A percentile compares a stretch with the other conserved stretches of the same genome.
Conservation (phyloP, 1,284 basidiomycete genomes). For the Papiliotrema terrestris region DNA sequence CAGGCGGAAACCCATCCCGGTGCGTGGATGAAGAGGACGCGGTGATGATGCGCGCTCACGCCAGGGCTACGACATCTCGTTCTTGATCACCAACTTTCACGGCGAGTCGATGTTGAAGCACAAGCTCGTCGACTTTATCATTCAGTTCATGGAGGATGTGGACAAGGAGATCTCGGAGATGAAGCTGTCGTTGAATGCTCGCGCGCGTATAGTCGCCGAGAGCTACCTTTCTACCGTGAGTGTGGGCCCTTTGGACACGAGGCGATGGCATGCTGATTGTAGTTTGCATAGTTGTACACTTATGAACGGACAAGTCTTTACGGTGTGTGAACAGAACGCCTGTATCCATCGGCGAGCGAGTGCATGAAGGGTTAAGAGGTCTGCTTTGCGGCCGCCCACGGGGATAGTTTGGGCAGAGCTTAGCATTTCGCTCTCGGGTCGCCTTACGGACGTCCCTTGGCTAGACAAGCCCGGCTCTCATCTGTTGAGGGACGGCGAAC, state of each 20-base stretch:
- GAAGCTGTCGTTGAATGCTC: conserved; percentile 76
- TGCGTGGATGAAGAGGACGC: conserved; percentile 47
- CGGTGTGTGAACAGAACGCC: too few relatives aligned
- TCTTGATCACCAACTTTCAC: conserved; percentile 96
- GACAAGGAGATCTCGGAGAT: conserved; percentile 60
- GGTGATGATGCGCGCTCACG: neutral
- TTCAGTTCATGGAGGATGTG: conserved; percentile 99
- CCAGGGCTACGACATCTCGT: conserved; percentile 96
- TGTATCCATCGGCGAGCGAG: too few relatives aligned
- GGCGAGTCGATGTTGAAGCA: conserved; percentile 98
- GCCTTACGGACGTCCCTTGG: too few relatives aligned
- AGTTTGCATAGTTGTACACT: neutral
- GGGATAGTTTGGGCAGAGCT: too few relatives aligned
- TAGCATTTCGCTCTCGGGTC: too few relatives aligned
- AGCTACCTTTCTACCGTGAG: conserved; percentile 49
- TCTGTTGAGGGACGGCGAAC: too few relatives aligned
- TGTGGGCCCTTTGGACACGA: neutral
- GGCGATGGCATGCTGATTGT: neutral
- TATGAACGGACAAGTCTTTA: neutral
- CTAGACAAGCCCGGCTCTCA: too few relatives aligned
- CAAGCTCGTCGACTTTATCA: conserved; percentile 99
- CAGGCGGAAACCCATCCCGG: conserved; percentile 85
- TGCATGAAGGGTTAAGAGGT: too few relatives aligned
- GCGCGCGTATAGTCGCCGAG: conserved; percentile 96
- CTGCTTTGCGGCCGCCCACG: too few relatives aligned